Evolutionary conservation across 768 basidiomycete genomes (phyloP), one percentile per base, ranked within the genome.

Genomic region (Amanita pseudoporphyria): DNA sequence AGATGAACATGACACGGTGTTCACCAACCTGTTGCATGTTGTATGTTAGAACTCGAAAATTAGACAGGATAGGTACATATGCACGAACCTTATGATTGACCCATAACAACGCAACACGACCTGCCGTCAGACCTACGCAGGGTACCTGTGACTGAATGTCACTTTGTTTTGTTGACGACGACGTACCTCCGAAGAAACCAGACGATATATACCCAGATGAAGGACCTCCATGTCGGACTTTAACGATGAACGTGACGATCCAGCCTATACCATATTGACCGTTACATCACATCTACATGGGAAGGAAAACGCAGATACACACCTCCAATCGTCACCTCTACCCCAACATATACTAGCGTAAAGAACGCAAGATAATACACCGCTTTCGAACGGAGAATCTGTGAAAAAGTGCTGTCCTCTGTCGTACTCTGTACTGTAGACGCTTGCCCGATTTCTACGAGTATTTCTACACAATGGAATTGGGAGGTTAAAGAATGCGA

Each of bases 301-400:
- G 44, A n/a, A 5, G 2, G 35, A 47, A 49, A 21, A 7, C 28
- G 38, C 24, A 13, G 16, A 31, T 31, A 21, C 58, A 28, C 38
- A 71, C 75, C 74, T 51, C 75, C 76, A 45, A 74, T 71, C 0
- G 74, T 77, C 0, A 84, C 81, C 56, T 85, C 84, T 2, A 81
- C 74, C 9, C 84, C 84, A 19, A 85, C 81, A 56, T 85, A 85
- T 0, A 84, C 72, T 9, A 84, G 66, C 46, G 76, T 71, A 57
- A 82, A 86, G 54, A 80, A 64, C 0, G 84, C 81, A 4, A 86
- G 64, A 14, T 79, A 62, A 53, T 85, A 82, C 1, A 85, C 81
- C 0, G 71, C 70, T 50, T 68, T 75, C 41, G 71, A 66, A 1
- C 59, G 51, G 44, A 84, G 55, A 49, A 84, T 79, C 53, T 82